Evolutionary conservation across 2,329 filamentous ascomycete species (phyloP), one percentile per base, ranked within the genome.

Genomic region (Penicillium sp.): DNA sequence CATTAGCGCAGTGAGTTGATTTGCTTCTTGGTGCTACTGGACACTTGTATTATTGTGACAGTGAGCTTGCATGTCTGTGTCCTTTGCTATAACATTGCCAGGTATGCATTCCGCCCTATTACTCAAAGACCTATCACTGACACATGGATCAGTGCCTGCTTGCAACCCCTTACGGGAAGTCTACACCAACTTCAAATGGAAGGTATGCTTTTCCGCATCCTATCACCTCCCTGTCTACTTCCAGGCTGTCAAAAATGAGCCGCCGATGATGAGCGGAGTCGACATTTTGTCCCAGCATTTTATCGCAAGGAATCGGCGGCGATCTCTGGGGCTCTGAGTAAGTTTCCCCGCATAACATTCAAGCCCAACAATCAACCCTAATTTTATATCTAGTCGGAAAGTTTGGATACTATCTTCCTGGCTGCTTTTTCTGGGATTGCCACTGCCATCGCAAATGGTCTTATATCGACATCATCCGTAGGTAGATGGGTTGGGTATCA

Each of bases 161-260:
- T 81, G 2, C 77, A 80, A 47, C 78, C 78, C 1, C 66, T 81
- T 13, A 72, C 75, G 0, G 80, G 79, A 1, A 80, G 76, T 81
- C 0, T 82, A 80, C 52, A 73, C 62, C 2, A 63, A 72, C 25
- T 72, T 75, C 42, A 68, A 54, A 13, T 56, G 63, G 10, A 69
- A 70, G 59, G 67, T 68, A 51, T 35, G 28, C 23, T 10, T 25
- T 58, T 12, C 35, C 23, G 28, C 44, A 3, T 41, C 49, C 4
- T 59, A 52, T 25, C 58, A 58, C 28, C 47, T 59, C 7, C 57
- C 57, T 7, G 72, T 78, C 29, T 78, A 76, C 56, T 78, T 79
- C 62, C 75, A 79, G 58, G 63, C 65, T 1, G 65, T 76, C 7
- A 54, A 61, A 18, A 62, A 64, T 41, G 60, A 63, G 7, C 53